Conservation (phyloP, 345 rosid genomes). For the Alliaria petiolata region DNA sequence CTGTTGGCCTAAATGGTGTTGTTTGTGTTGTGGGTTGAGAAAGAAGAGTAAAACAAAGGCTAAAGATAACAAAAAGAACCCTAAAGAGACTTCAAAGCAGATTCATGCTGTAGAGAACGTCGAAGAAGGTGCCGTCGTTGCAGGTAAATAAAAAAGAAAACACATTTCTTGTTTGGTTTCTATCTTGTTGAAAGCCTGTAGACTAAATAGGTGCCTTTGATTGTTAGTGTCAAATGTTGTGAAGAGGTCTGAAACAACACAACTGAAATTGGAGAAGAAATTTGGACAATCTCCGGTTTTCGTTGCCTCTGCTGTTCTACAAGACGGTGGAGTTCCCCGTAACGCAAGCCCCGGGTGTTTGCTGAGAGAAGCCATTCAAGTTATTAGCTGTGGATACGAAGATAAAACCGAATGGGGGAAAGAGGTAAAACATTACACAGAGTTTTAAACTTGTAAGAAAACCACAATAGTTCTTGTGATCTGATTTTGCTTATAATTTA, state of each 20-base stretch:
- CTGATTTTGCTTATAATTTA: background rate
- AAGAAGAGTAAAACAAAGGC: slow-evolving; percentile 64
- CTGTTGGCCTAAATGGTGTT: slow-evolving; percentile 97
- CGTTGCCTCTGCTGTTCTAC: slow-evolving; percentile 63
- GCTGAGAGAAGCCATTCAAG: slow-evolving; percentile 93
- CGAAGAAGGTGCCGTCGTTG: slow-evolving; percentile 49
- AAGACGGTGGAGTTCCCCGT: slow-evolving; percentile 76
- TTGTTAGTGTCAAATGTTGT: slow-evolving; percentile 43
- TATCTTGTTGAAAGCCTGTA: background rate
- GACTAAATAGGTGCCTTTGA: background rate
- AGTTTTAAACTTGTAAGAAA: background rate
- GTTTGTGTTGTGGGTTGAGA: slow-evolving; percentile 64
- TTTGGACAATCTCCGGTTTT: slow-evolving; percentile 95
- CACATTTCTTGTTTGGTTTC: background rate
- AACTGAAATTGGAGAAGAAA: slow-evolving; percentile 81
- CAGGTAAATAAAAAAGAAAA: slow-evolving; percentile 41
- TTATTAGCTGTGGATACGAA: slow-evolving; percentile 96
- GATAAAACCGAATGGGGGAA: slow-evolving; percentile 99
- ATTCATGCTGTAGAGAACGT: slow-evolving; percentile 88
- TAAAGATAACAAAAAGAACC: slow-evolving; percentile 50
- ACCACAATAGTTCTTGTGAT: background rate
- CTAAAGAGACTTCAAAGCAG: slow-evolving; percentile 80
- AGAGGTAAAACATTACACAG: slow-evolving; percentile 50
- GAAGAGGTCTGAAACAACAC: slow-evolving; percentile 52
- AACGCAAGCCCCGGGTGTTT: slow-evolving; percentile 69